phyloP scores from a whole-genome alignment of 208 protist species.

The Leishmania major region DNA sequence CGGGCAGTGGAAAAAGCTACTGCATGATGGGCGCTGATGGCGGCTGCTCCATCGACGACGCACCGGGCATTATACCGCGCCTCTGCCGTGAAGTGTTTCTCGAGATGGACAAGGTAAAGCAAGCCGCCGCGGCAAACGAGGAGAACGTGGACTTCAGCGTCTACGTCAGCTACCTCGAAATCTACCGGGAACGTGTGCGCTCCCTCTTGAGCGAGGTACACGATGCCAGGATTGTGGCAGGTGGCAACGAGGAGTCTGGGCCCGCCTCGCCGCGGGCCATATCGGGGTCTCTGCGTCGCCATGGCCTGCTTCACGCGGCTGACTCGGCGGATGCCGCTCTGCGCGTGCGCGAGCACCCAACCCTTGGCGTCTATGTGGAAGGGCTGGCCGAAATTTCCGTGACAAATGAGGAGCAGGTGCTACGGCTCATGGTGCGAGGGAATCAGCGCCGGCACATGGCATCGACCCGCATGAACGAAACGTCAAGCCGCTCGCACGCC shows the following conservation, averaged over 20 bases:
- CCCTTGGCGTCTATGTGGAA: conserved; percentile 81
- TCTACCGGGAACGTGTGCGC: conserved; percentile 89
- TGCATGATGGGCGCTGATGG: conserved; percentile 88
- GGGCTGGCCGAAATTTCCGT: conserved; percentile 71
- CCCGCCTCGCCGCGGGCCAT: not conserved
- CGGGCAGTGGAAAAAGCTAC: conserved; percentile 90
- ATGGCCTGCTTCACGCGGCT: not conserved
- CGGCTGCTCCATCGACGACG: conserved; percentile 47
- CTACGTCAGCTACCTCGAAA: conserved; percentile 91
- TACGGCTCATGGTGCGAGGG: conserved; percentile 72
- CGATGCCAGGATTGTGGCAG: conserved; percentile 10
- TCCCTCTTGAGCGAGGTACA: conserved; percentile 60
- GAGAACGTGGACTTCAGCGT: conserved; percentile 66
- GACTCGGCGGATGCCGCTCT: conserved; percentile 38
- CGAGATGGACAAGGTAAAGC: conserved; percentile 32
- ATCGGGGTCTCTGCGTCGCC: conserved; percentile 7
- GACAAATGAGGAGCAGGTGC: conserved; percentile 52
- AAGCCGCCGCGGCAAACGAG: conserved; percentile 8
- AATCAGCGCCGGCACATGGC: conserved; percentile 81
- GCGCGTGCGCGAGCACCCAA: conserved; percentile 78
- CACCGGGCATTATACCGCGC: conserved; percentile 84
- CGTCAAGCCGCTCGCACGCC: conserved; percentile 95
- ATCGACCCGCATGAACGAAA: conserved; percentile 95
- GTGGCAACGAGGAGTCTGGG: not conserved
- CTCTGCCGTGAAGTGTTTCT: conserved; percentile 79